These are phyloP conservation scores for Cladosporium sp. DNA, from an alignment of 2,329 filamentous ascomycete species.

Conservation along the genomic window DNA sequence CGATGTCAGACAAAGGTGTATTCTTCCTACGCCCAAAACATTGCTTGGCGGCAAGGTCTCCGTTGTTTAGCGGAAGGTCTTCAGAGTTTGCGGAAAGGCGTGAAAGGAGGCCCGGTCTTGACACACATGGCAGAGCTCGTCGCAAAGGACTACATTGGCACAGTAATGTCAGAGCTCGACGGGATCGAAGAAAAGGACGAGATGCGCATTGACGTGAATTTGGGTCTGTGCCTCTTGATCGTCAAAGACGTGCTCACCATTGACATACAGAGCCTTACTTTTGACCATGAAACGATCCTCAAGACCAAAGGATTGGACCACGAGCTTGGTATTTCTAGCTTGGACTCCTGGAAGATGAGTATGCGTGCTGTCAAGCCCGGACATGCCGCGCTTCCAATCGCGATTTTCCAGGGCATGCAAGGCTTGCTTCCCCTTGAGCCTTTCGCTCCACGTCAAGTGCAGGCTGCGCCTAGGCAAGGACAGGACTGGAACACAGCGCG, in stretches of 20 bases:
- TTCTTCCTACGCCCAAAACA: slow-evolving; percentile 58
- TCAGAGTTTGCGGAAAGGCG: slow-evolving; percentile 20
- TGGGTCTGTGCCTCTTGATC: slow-evolving; percentile 60
- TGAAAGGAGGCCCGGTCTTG: slow-evolving; percentile 33
- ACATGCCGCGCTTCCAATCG: slow-evolving; percentile 70
- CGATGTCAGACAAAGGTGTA: slow-evolving; percentile 59
- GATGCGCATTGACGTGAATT: slow-evolving; percentile 33
- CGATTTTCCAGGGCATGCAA: slow-evolving; percentile 69
- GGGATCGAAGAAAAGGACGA: slow-evolving; percentile 35
- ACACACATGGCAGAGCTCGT: slow-evolving; percentile 34
- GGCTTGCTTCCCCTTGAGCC: slow-evolving; percentile 74
- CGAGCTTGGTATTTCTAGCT: slow-evolving; percentile 68
- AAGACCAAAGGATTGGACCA: slow-evolving; percentile 63
- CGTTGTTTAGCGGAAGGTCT: slow-evolving; percentile 28
- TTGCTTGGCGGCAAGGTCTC: slow-evolving; percentile 65
- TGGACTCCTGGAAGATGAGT: slow-evolving; percentile 76
- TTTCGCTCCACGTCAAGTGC: slow-evolving; percentile 50
- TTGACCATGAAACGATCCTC: slow-evolving; percentile 68
- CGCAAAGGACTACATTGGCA: slow-evolving; percentile 30
- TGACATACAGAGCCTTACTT: slow-evolving; percentile 68
- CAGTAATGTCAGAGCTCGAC: slow-evolving; percentile 32
- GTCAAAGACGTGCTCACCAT: slow-evolving; percentile 67
- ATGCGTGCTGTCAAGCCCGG: slow-evolving; percentile 66
- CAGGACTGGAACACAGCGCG: slow-evolving; percentile 78
- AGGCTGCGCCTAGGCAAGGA: slow-evolving; percentile 55